Percentiles rank a stretch among this genome's conserved stretches.
Evolutionary conservation across 768 basidiomycete genomes (phyloP).

Genomic region (Calocera viscosa): DNA sequence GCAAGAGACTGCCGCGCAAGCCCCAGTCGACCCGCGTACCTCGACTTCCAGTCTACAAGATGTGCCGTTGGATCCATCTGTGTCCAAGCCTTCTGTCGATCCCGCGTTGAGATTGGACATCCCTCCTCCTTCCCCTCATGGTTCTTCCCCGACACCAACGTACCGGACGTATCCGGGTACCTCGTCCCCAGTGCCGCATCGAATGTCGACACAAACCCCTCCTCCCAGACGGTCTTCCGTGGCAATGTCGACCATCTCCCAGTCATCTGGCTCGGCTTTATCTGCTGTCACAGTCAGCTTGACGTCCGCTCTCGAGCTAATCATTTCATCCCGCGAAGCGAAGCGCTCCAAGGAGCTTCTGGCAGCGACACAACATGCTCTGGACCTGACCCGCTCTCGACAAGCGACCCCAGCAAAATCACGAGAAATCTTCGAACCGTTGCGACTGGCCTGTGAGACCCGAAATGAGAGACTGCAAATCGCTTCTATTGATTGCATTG

Average conservation of each 20-base stretch:
- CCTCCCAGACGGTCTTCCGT: constrained; percentile 21
- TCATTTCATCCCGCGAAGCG: constrained; percentile 78
- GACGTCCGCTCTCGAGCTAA: constrained; percentile 70
- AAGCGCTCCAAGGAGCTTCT: constrained; percentile 66
- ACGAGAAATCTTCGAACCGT: constrained; percentile 87
- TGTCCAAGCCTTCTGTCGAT: background rate
- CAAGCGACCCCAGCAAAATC: constrained; percentile 56
- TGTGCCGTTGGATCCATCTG: background rate
- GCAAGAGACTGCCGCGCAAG: background rate
- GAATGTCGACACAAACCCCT: background rate
- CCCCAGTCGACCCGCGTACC: background rate
- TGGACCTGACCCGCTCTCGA: constrained; percentile 68
- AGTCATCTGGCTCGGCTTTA: constrained; percentile 13
- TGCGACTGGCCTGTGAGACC: constrained; percentile 92
- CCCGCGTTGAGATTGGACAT: background rate
- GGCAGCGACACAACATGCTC: constrained; percentile 68
- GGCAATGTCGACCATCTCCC: constrained; percentile 22
- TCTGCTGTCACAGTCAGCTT: constrained; percentile 22
- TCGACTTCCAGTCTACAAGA: constrained; percentile 2
- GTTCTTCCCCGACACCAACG: background rate
- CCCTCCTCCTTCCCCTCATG: background rate
- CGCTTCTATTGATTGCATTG: constrained; percentile 91
- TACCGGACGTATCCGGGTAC: background rate
- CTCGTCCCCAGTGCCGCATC: background rate
- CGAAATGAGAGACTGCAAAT: constrained; percentile 87